Conservation (phyloP, 129 eudicot species). For the Erigeron canadensis region DNA sequence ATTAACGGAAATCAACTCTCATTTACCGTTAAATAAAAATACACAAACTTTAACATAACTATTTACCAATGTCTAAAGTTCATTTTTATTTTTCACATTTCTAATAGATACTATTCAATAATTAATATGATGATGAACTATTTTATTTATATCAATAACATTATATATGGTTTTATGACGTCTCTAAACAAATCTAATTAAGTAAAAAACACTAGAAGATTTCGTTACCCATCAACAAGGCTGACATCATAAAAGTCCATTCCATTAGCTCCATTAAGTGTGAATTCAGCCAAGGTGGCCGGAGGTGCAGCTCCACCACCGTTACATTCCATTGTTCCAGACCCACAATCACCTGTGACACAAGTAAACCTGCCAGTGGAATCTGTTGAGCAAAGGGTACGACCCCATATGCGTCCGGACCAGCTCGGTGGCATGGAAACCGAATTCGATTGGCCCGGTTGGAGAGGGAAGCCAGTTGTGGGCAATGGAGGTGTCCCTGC, state of each 20-base stretch:
- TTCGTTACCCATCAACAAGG: conserved; percentile 32
- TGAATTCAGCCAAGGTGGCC: conserved; percentile 42
- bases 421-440: conserved; percentile 29
- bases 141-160: no score
- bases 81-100: no score
- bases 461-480: conserved; percentile 38
- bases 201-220: no score
- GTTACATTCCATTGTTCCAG: conserved; percentile 34
- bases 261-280: conserved; percentile 29
- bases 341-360: conserved; percentile 42
- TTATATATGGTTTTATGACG: no score
- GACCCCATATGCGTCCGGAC: conserved; percentile 51
- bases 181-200: no score
- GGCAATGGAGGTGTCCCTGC: conserved; percentile 38
- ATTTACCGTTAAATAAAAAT: no score
- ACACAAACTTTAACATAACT: no score
- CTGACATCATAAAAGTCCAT: conserved; percentile 47
- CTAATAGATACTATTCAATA: no score
- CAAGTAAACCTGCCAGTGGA: conserved; percentile 32
- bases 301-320: conserved; percentile 42
- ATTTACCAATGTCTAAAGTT: no score
- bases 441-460: conserved; percentile 25
- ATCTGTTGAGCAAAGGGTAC: conserved; percentile 40
- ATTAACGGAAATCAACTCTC: no score
- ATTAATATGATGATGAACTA: no score